Conservation (phyloP, 192 early-diverging fungal species). For the Backusella morwellensis region DNA sequence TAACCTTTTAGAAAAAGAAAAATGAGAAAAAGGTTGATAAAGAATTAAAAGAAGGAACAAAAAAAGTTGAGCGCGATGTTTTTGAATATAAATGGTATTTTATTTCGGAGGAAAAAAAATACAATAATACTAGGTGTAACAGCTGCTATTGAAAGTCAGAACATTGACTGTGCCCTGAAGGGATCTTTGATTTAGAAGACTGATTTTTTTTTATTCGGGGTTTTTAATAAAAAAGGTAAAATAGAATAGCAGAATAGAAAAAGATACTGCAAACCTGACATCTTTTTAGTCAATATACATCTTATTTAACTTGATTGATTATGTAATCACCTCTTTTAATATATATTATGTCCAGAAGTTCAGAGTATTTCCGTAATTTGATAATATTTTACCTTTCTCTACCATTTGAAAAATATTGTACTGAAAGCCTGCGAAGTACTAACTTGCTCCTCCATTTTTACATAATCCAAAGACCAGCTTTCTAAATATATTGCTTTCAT, state of each 20-base stretch:
- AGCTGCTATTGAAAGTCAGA: neutral
- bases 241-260: neutral
- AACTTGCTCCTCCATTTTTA: no score
- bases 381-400: no score
- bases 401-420: no score
- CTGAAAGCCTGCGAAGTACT: no score
- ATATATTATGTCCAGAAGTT: no score
- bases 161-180: neutral
- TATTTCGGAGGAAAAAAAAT: neutral
- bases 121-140: neutral
- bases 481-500: no score
- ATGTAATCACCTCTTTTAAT: no score
- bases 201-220: neutral
- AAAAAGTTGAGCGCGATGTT: neutral
- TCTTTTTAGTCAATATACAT: neutral
- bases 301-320: no score
- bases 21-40: neutral
- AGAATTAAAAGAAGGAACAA: neutral
- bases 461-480: no score
- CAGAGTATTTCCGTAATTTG: no score
- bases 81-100: slow-evolving; percentile 7
- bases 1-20: neutral
- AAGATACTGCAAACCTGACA: neutral
- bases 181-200: neutral
- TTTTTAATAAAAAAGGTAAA: neutral